phyloP scores from a whole-genome alignment of 2,329 filamentous ascomycete genomes.

The Phaeophleospora eucalypticola region DNA sequence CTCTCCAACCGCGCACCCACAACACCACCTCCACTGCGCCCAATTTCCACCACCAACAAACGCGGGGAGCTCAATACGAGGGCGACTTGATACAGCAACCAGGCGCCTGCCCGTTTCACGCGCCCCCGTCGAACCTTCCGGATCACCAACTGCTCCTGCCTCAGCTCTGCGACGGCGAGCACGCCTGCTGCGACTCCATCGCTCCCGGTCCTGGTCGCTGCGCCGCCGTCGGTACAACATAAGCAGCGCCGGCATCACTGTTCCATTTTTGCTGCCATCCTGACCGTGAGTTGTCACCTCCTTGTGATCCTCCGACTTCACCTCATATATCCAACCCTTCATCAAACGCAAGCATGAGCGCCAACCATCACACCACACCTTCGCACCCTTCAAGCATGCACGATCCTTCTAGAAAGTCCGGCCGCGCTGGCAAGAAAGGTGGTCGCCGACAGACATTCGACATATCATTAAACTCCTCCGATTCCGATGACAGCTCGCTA shows the following conservation, averaged over 20 bases:
- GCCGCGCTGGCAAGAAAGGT: slow-evolving; percentile 1
- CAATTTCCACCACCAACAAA: neutral
- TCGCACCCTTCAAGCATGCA: neutral
- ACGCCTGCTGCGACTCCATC: neutral
- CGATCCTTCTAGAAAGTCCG: neutral
- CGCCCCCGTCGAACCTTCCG: neutral
- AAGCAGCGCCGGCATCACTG: too few relatives aligned
- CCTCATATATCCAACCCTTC: neutral
- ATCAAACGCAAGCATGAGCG: neutral
- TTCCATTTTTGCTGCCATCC: neutral
- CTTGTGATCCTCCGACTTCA: neutral
- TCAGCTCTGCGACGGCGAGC: neutral
- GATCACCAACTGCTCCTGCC: neutral
- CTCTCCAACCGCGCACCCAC: neutral
- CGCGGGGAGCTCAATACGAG: too few relatives aligned
- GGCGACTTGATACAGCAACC: too few relatives aligned
- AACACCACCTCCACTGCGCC: neutral
- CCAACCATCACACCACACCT: neutral
- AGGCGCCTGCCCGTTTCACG: neutral
- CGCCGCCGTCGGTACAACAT: neutral
- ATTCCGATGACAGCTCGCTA: slow-evolving; percentile 5
- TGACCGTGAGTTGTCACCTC: neutral
- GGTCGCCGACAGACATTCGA: slow-evolving; percentile 3
- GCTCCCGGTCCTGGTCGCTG: neutral
- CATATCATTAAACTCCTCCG: neutral